Evolutionary conservation across 441 rosid genomes (phyloP), one percentile per base, ranked within the genome.

Genomic region (Erysimum pusillum): DNA sequence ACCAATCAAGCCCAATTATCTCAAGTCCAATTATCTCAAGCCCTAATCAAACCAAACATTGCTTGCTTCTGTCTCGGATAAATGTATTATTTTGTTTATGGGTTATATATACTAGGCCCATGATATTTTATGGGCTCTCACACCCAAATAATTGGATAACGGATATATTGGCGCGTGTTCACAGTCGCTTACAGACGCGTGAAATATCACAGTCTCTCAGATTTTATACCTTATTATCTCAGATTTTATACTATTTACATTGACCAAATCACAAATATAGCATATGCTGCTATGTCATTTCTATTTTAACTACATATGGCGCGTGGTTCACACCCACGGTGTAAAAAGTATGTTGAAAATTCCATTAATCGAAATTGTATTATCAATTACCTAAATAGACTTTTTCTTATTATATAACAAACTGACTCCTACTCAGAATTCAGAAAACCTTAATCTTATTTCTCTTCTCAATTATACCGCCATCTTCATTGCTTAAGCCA

Each of bases 91-190:
- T 12, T 3, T 20, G 17, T 22, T 11, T 41, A 25, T n/a, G 36
- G 46, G 57, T 38, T 34, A 45, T 34, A 44, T 14, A 15, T 18
- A 67, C 36, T 65, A 57, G 59, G 67, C 73, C 73, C 72, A 38
- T 74, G 3, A 32, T 7, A 5, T 36, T n/a, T 28, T 25, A 15
- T 46, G 67, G 67, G 62, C 60, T 74, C 65, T 25, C 9, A 39
- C 53, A 62, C 31, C 52, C 42, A 61, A 20, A 17, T 38, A 10
- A 4, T 12, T 2, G 13, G 20, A 15, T 46, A 6, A n/a, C 13
- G 48, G 17, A 14, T 14, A 4, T 17, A 44, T n/a, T 44, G 14
- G 56, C 15, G 15, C 56, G 54, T 64, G 54, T 7, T 13, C 31
- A 15, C 14, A 28, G 13, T 44, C 54, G 38, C 22, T 12, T 8